Conservation (phyloP, 192 early-diverging fungal species). For the Glomus cerebriforme region DNA sequence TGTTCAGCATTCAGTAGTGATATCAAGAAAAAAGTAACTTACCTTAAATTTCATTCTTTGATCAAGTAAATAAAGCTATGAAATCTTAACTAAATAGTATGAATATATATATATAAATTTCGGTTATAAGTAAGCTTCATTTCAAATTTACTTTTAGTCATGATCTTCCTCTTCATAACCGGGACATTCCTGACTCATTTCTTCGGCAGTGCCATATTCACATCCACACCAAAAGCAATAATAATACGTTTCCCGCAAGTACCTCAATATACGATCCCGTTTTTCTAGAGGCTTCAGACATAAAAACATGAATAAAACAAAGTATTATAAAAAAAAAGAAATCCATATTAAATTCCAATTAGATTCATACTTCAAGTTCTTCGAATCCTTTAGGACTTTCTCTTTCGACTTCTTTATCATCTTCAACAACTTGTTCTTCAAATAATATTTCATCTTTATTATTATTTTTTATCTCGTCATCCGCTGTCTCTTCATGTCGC, state of each 20-base stretch:
- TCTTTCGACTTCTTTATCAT: constrained; percentile 23
- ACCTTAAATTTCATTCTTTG: no score
- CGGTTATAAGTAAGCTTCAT: no score
- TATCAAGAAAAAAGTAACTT: no score
- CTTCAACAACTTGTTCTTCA: constrained; percentile 35
- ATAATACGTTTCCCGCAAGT: constrained; percentile 52
- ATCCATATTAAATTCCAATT: not conserved
- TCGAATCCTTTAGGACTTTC: not conserved
- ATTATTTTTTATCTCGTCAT: not conserved
- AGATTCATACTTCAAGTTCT: not conserved
- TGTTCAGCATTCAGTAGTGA: no score
- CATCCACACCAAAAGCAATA: constrained; percentile 71
- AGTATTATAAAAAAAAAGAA: not conserved
- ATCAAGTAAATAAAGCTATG: no score
- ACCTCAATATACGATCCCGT: constrained; percentile 39
- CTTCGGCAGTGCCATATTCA: constrained; percentile 48
- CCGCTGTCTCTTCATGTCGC: not conserved
- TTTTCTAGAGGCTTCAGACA: constrained; percentile 44
- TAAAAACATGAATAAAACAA: not conserved
- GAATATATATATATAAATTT: no score
- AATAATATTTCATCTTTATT: constrained; percentile 22
- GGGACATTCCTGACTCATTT: constrained; percentile 55
- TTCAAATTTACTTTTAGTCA: not conserved
- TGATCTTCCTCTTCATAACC: constrained; percentile 62
- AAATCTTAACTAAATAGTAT: no score